Conservation (phyloP, 176 grass and related monocot genomes). For the Echinochloa phyllopogon region DNA sequence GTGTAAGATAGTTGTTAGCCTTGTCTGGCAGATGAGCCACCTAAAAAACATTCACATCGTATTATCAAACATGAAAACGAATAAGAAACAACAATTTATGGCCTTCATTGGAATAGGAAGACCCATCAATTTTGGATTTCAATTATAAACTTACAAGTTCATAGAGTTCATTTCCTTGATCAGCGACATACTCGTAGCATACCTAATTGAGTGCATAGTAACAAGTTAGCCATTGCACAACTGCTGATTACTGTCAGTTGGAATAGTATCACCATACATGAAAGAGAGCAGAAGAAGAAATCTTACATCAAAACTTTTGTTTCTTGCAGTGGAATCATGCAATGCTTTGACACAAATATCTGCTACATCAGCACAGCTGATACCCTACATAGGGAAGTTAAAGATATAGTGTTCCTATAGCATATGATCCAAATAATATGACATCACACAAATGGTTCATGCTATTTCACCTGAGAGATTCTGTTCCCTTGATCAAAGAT, state of each 20-base stretch:
- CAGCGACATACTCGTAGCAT: constrained; percentile 89
- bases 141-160: constrained; percentile 75
- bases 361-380: constrained; percentile 97
- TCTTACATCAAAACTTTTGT: constrained; percentile 99
- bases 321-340: constrained; percentile 97
- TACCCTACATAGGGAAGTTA: constrained; percentile 55
- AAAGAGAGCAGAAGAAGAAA: constrained; percentile 27
- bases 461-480: constrained; percentile 80
- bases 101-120: not conserved
- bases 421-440: not conserved
- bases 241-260: constrained; percentile 3
- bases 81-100: not conserved
- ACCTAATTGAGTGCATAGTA: constrained; percentile 49
- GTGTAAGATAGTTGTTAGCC: constrained; percentile 97
- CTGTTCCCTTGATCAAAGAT: constrained; percentile 99
- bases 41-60: constrained; percentile 38
- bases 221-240: constrained; percentile 8
- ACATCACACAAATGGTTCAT: constrained; percentile 3
- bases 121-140: constrained; percentile 12
- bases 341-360: constrained; percentile 97
- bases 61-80: constrained; percentile 27
- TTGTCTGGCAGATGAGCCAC: constrained; percentile 99
- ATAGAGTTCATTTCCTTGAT: constrained; percentile 85
- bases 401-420: constrained; percentile 33
- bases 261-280: not conserved